Conservation (phyloP, 2,329 filamentous ascomycete species). For the Westerdykella ornata region DNA sequence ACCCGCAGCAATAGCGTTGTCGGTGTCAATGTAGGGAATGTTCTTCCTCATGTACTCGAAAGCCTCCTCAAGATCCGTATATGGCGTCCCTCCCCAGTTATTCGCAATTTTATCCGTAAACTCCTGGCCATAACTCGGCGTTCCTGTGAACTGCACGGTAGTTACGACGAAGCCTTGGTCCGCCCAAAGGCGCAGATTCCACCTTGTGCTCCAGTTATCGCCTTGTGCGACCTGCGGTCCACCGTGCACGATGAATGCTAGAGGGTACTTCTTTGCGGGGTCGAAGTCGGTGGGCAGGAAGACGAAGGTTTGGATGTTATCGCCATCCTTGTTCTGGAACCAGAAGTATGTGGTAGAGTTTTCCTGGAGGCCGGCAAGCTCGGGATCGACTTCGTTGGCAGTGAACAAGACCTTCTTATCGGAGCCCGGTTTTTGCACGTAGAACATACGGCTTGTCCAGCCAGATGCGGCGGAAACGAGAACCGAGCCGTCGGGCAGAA, state of each 20-base stretch:
- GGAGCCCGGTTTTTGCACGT: conserved; percentile 19
- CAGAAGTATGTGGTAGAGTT: conserved; percentile 62
- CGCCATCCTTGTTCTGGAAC: conserved; percentile 56
- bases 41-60: conserved; percentile 67
- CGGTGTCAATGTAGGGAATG: conserved; percentile 61
- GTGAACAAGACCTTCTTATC: conserved; percentile 45
- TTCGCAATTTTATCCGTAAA: conserved; percentile 69
- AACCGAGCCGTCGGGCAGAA: conserved; percentile 53
- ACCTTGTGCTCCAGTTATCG: conserved; percentile 71
- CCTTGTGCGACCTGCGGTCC: conserved; percentile 70
- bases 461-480: conserved; percentile 27
- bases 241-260: conserved; percentile 74
- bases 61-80: conserved; percentile 70
- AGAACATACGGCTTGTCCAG: conserved; percentile 32
- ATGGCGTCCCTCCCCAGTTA: conserved; percentile 80
- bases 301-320: conserved; percentile 58
- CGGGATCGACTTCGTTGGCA: conserved; percentile 59
- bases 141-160: conserved; percentile 74
- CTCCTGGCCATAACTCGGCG: conserved; percentile 71
- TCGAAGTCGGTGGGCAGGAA: conserved; percentile 61
- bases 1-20: conserved; percentile 65
- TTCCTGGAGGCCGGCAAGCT: conserved; percentile 57
- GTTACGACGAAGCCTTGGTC: conserved; percentile 83
- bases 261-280: conserved; percentile 64
- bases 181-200: conserved; percentile 79